Percentiles rank a stretch among this genome's conserved stretches.
phyloP scores from a whole-genome alignment of 2,329 filamentous ascomycete species.

The Trichoderma endophyticum region DNA sequence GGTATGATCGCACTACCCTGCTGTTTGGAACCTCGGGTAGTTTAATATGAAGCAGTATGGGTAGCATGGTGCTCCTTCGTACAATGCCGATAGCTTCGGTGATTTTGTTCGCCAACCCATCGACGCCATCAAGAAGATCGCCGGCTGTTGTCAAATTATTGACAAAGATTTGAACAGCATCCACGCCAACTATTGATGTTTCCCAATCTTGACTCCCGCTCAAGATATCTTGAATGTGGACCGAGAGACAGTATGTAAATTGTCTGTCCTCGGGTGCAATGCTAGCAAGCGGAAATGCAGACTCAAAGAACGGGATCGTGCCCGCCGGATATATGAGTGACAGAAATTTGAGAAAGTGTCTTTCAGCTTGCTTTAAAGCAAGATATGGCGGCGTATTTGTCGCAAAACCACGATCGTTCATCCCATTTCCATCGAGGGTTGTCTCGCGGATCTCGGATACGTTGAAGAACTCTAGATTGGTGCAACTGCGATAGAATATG shows the following conservation, averaged over 20 bases:
- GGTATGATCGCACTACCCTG: not conserved
- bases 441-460: not conserved
- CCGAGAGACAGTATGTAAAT: constrained; percentile 8
- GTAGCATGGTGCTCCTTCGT: constrained; percentile 8
- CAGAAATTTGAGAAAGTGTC: constrained; percentile 3
- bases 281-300: constrained; percentile 11
- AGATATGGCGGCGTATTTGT: not conserved
- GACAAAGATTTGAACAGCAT: constrained; percentile 10
- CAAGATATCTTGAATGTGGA: not conserved
- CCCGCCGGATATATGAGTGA: constrained; percentile 1
- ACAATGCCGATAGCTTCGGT: constrained; percentile 5
- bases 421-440: not conserved
- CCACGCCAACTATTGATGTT: not conserved
- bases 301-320: constrained; percentile 8
- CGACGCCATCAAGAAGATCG: not conserved
- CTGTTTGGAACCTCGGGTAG: not conserved
- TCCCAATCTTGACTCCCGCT: not conserved
- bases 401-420: not conserved
- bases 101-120: not conserved
- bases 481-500: constrained; percentile 9
- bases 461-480: constrained; percentile 10
- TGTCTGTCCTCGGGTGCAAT: constrained; percentile 5
- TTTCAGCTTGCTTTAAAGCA: constrained; percentile 1
- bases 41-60: not conserved
- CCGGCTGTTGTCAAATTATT: not conserved